Percentiles rank a stretch among this genome's conserved stretches.
These are phyloP conservation scores for Coccomyxa sp. DNA, from an alignment of 139 green algal genomes.

Conservation along the genomic window DNA sequence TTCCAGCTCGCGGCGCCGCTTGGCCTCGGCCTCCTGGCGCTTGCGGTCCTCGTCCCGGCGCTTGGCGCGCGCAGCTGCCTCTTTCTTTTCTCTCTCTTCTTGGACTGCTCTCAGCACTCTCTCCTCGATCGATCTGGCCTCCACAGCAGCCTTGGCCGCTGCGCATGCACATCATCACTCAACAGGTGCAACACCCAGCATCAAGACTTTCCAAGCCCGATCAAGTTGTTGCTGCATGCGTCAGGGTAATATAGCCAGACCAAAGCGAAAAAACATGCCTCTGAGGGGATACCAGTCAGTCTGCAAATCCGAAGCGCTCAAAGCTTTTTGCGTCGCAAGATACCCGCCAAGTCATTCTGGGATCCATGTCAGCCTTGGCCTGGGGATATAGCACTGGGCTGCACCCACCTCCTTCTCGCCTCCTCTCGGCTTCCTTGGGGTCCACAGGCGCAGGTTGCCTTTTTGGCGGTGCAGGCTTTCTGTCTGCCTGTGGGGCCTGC, in stretches of 20 bases:
- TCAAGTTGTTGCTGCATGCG: too few relatives aligned
- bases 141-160: background rate
- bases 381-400: too few relatives aligned
- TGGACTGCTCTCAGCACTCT: background rate
- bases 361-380: too few relatives aligned
- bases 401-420: too few relatives aligned
- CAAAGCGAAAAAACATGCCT: background rate
- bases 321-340: background rate
- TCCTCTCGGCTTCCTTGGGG: too few relatives aligned
- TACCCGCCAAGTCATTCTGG: background rate
- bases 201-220: too few relatives aligned
- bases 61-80: background rate
- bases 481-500: too few relatives aligned
- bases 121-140: constrained; percentile 4
- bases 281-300: background rate
- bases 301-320: background rate
- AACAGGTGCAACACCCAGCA: background rate
- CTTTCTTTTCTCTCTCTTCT: background rate
- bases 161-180: background rate
- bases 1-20: background rate
- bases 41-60: background rate
- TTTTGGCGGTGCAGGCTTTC: too few relatives aligned
- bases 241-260: background rate
- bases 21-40: constrained; percentile 6
- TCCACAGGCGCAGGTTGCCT: too few relatives aligned